phyloP scores from a whole-genome alignment of 352 stramenopile genomes.

The Phytophthora agathidicida region DNA sequence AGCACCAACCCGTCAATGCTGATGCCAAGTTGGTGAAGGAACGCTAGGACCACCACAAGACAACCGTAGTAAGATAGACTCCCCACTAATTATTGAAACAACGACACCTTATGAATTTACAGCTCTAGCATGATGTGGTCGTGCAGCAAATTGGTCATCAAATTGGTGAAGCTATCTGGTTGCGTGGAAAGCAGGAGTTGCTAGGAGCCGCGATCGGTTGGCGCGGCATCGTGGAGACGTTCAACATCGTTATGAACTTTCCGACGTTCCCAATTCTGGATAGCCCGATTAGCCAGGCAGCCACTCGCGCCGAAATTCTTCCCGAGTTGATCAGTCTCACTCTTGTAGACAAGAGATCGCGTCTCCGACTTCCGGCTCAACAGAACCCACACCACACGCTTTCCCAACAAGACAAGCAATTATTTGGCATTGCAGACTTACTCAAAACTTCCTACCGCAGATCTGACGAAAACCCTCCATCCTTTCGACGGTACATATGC shows the following conservation, averaged over 20 bases:
- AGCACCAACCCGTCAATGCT: constrained; percentile 4
- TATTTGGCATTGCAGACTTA: constrained; percentile 18
- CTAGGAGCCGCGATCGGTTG: constrained; percentile 2
- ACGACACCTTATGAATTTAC: constrained; percentile 15
- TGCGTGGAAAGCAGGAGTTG: constrained; percentile 1
- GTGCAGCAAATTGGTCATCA: no score
- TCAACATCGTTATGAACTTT: constrained; percentile 17
- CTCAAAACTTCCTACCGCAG: constrained; percentile 27
- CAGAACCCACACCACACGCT: not conserved
- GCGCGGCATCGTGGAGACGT: not conserved
- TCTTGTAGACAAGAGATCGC: not conserved
- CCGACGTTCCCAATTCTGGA: constrained; percentile 16
- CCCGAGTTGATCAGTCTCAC: constrained; percentile 3
- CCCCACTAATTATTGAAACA: constrained; percentile 26
- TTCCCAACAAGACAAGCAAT: no score
- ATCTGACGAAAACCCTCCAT: not conserved
- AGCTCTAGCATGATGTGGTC: constrained; percentile 6
- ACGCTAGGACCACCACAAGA: not conserved
- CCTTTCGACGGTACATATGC: constrained; percentile 22
- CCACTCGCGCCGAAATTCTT: constrained; percentile 12
- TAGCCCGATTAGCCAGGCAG: constrained; percentile 9
- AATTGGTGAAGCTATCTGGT: constrained; percentile 3
- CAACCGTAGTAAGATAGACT: constrained; percentile 25
- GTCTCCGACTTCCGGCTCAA: not conserved
- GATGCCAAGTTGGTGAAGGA: constrained; percentile 18